Evolutionary conservation across 2,329 filamentous ascomycete species (phyloP).

Genomic region (Teratosphaeria pseudoeucalypti): DNA sequence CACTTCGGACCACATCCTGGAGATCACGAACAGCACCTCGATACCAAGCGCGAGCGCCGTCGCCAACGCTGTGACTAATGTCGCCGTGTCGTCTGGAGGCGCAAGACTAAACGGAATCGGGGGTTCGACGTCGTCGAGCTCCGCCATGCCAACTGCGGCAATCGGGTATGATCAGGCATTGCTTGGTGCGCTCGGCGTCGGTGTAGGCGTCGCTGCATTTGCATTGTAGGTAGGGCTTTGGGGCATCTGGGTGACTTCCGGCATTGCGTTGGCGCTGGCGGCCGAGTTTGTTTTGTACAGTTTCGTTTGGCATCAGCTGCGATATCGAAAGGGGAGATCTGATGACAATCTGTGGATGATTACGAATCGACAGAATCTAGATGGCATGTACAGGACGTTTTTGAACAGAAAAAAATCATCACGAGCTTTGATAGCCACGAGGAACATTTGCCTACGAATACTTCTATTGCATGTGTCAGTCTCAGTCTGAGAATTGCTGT

Average conservation of each 20-base stretch:
- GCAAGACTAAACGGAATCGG: slow-evolving; percentile 26
- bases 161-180: slow-evolving; percentile 17
- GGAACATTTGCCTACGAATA: no score
- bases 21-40: slow-evolving; percentile 42
- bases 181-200: slow-evolving; percentile 18
- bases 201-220: slow-evolving; percentile 6
- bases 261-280: neutral
- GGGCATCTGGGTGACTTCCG: neutral
- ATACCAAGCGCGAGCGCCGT: slow-evolving; percentile 47
- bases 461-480: neutral
- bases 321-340: neutral
- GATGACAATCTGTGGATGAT: neutral
- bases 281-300: neutral
- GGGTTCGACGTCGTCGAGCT: slow-evolving; percentile 8
- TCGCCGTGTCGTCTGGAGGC: slow-evolving; percentile 34
- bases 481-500: neutral
- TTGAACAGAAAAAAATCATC: neutral
- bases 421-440: neutral
- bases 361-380: neutral
- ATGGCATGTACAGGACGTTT: neutral
- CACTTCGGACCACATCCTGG: slow-evolving; percentile 40
- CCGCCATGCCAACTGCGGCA: slow-evolving; percentile 16
- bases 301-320: neutral
- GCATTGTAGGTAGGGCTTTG: slow-evolving; percentile 11
- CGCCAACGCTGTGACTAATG: slow-evolving; percentile 39